A percentile compares a stretch with the other conserved stretches of the same genome.
Evolutionary conservation across 2,329 filamentous ascomycete genomes (phyloP).

Genomic region (Sporothrix protearum): DNA sequence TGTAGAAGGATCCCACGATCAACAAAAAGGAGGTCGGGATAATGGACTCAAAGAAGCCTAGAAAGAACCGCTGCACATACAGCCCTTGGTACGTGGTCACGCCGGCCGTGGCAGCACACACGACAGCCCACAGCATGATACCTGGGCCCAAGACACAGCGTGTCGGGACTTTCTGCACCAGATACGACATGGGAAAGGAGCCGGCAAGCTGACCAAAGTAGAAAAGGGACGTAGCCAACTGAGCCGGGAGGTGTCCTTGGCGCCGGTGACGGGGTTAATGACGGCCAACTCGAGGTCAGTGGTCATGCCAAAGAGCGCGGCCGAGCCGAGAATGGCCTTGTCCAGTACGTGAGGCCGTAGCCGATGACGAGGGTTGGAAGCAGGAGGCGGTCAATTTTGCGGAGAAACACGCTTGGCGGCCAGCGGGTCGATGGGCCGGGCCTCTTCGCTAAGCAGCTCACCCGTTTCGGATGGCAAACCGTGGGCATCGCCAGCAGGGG

Average conservation of each 20-base stretch:
- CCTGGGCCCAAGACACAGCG: constrained; percentile 61
- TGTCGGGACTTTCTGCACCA: constrained; percentile 64
- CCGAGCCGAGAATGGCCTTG: constrained; percentile 66
- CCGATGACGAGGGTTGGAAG: not conserved
- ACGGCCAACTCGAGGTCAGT: constrained; percentile 60
- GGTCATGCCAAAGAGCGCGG: constrained; percentile 71
- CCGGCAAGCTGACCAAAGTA: constrained; percentile 77
- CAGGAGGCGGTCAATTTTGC: constrained; percentile 16
- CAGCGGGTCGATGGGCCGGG: not conserved
- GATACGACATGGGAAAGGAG: constrained; percentile 69
- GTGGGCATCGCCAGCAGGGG: not conserved
- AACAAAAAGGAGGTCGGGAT: constrained; percentile 66
- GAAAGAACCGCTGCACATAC: constrained; percentile 63
- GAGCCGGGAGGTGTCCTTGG: constrained; percentile 62
- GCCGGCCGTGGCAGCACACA: constrained; percentile 54
- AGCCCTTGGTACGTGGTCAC: constrained; percentile 52
- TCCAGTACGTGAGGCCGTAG: constrained; percentile 37
- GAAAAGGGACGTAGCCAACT: constrained; percentile 74
- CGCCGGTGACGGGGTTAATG: constrained; percentile 40
- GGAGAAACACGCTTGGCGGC: not conserved
- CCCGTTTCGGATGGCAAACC: not conserved
- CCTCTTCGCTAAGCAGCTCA: constrained; percentile 3
- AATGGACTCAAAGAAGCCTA: constrained; percentile 60
- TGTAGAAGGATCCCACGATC: constrained; percentile 60
- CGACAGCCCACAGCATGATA: constrained; percentile 62